phyloP scores from a whole-genome alignment of 495 filamentous ascomycete genomes.

The Penicillium soppii region DNA sequence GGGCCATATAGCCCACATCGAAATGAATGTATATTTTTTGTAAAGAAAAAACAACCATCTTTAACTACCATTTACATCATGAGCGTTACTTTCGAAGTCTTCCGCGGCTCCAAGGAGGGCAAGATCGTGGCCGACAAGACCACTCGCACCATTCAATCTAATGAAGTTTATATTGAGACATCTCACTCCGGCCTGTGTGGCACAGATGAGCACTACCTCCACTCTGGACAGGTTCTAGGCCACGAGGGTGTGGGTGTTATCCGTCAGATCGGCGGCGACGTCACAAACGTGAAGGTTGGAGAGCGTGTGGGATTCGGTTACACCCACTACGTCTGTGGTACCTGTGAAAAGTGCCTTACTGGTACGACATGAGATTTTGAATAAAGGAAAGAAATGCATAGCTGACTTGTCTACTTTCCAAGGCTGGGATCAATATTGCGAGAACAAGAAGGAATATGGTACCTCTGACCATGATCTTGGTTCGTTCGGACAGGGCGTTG shows the following conservation, averaged over 20 bases:
- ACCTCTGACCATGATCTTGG: constrained; percentile 50
- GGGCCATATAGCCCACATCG: background rate
- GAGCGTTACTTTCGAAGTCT: constrained; percentile 34
- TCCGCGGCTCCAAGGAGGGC: constrained; percentile 31
- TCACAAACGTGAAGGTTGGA: constrained; percentile 48
- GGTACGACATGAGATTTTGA: constrained; percentile 23
- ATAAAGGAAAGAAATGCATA: background rate
- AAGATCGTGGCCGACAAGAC: constrained; percentile 30
- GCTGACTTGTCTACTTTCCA: background rate
- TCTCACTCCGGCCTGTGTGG: constrained; percentile 46
- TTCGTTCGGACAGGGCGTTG: constrained; percentile 48
- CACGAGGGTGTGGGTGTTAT: constrained; percentile 57
- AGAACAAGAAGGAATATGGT: constrained; percentile 49
- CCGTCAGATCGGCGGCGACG: constrained; percentile 46
- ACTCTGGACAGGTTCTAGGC: constrained; percentile 36
- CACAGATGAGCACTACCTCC: constrained; percentile 42
- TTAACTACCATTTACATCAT: constrained; percentile 10
- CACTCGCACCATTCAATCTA: constrained; percentile 23
- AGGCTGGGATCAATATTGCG: constrained; percentile 52
- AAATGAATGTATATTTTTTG: no score
- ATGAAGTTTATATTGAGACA: constrained; percentile 46
- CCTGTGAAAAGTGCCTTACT: constrained; percentile 53
- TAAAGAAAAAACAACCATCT: no score
- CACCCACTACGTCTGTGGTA: constrained; percentile 44
- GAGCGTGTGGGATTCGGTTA: constrained; percentile 56